Evolutionary conservation across 371 early-diverging fungal species (phyloP).

Genomic region (Dichotomocladium elegans): DNA sequence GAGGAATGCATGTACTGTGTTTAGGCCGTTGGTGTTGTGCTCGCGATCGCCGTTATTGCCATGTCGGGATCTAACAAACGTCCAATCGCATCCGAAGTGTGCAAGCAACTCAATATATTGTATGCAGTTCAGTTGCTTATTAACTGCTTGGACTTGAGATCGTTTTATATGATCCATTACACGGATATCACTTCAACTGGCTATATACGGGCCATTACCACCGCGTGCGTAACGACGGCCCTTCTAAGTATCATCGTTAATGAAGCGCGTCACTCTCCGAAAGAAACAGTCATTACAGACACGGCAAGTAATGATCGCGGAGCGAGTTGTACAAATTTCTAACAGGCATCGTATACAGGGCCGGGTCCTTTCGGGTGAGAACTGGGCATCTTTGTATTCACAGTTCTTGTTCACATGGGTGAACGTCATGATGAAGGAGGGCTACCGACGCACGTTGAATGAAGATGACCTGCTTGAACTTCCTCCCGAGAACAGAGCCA

Average conservation of each 20-base stretch:
- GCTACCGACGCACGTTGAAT: constrained; percentile 41
- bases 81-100: constrained; percentile 16
- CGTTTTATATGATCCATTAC: constrained; percentile 26
- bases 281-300: constrained; percentile 25
- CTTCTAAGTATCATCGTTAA: constrained; percentile 22
- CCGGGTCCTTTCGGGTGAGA: constrained; percentile 46
- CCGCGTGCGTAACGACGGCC: constrained; percentile 4
- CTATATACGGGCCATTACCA: constrained; percentile 21
- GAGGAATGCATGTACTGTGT: background rate
- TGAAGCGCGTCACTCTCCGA: constrained; percentile 30
- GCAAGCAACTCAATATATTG: constrained; percentile 26
- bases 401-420: constrained; percentile 54
- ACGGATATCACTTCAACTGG: constrained; percentile 11
- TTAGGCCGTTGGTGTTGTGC: constrained; percentile 20
- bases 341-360: constrained; percentile 27
- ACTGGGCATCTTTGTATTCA: constrained; percentile 51
- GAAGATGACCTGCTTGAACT: constrained; percentile 50
- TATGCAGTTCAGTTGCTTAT: constrained; percentile 22
- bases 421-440: constrained; percentile 49
- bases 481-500: constrained; percentile 31
- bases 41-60: constrained; percentile 16
- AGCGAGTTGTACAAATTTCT: constrained; percentile 41
- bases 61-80: constrained; percentile 12
- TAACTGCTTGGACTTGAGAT: constrained; percentile 21
- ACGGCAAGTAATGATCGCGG: constrained; percentile 33